phyloP scores from a whole-genome alignment of 768 basidiomycete genomes.

The Suillus subalutaceus region DNA sequence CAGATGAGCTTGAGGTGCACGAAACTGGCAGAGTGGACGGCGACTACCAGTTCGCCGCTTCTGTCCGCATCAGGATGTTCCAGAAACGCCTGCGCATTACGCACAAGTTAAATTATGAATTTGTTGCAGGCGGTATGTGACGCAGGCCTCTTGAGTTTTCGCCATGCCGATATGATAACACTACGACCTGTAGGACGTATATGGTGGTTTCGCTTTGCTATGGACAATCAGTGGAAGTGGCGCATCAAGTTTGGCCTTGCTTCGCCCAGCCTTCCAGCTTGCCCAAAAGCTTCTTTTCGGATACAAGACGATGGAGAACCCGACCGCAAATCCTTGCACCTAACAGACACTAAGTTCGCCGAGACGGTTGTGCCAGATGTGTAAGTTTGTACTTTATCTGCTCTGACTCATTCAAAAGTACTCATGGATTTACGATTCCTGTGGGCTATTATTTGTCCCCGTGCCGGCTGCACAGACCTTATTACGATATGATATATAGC shows the following conservation, averaged over 20 bases:
- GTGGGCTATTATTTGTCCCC: neutral
- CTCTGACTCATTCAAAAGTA: neutral
- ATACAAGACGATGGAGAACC: neutral
- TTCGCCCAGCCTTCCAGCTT: neutral
- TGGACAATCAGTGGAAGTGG: neutral
- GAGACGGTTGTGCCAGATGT: neutral
- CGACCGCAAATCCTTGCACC: neutral
- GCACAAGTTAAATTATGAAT: neutral
- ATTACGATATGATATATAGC: neutral
- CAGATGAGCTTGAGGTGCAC: neutral
- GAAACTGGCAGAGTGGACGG: no score
- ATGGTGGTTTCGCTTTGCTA: neutral
- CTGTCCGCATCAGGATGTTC: no score
- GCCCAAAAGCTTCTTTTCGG: neutral
- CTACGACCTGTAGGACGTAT: neutral
- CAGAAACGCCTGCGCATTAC: no score
- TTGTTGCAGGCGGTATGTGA: neutral
- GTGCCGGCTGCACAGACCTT: neutral
- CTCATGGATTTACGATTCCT: neutral
- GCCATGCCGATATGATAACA: neutral
- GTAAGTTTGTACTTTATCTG: neutral
- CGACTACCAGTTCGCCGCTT: no score
- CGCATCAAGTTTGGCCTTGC: neutral
- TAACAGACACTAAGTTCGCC: accelerated
- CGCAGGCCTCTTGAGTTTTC: neutral